Conservation (phyloP, 768 basidiomycete genomes). For the Tephrocybe sp. region DNA sequence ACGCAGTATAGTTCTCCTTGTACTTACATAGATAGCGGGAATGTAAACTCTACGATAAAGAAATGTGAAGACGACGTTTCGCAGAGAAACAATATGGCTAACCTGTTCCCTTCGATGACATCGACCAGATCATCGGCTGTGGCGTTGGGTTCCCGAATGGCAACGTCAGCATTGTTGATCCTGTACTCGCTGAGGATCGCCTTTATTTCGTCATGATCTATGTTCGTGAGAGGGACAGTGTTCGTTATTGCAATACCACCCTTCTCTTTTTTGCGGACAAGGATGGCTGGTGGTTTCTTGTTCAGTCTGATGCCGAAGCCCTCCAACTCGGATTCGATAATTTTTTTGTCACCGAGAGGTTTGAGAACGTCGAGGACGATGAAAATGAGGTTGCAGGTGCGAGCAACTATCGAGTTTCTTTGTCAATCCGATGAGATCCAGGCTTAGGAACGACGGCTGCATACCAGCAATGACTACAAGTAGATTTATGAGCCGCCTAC, state of each 20-base stretch:
- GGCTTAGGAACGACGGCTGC: slow-evolving; percentile 20
- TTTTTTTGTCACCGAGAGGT: slow-evolving; percentile 91
- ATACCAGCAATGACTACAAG: slow-evolving; percentile 72
- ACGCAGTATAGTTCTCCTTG: neutral
- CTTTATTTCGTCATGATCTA: slow-evolving; percentile 95
- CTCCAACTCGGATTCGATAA: slow-evolving; percentile 92
- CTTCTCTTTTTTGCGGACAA: slow-evolving; percentile 83
- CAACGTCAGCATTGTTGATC: slow-evolving; percentile 84
- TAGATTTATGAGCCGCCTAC: neutral
- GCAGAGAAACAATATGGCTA: slow-evolving; percentile 17
- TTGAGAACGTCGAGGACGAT: slow-evolving; percentile 98
- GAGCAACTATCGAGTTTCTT: slow-evolving; percentile 61
- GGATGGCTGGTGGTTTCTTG: slow-evolving; percentile 87
- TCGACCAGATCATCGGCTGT: slow-evolving; percentile 97
- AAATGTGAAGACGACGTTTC: neutral
- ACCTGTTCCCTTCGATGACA: slow-evolving; percentile 94
- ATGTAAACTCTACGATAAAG: slow-evolving; percentile 76
- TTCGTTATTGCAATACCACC: slow-evolving; percentile 94
- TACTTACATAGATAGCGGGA: slow-evolving; percentile 81
- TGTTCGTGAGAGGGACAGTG: slow-evolving; percentile 93
- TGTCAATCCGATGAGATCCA: slow-evolving; percentile 11
- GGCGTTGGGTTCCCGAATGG: slow-evolving; percentile 88
- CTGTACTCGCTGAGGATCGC: slow-evolving; percentile 92
- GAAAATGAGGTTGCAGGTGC: slow-evolving; percentile 97
- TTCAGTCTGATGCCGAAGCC: slow-evolving; percentile 98